A percentile compares a stretch with the other conserved stretches of the same genome.
Conservation (phyloP, 192 early-diverging fungal genomes). For the Entomortierella chlamydospora region DNA sequence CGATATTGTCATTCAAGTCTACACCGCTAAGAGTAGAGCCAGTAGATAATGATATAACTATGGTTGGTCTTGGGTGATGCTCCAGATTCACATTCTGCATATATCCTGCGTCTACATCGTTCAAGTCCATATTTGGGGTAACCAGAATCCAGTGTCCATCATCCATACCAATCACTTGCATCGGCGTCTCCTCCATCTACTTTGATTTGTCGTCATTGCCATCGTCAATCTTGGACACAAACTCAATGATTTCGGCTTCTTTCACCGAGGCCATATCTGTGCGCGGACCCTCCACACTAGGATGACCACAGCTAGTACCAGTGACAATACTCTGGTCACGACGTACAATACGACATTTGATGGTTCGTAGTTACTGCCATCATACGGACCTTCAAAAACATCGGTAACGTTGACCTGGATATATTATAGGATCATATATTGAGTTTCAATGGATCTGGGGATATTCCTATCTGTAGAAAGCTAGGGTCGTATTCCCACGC, state of each 20-base stretch:
- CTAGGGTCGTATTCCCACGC: background rate
- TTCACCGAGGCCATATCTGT: background rate
- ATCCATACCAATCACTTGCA: background rate
- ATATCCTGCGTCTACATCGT: slow-evolving; percentile 3
- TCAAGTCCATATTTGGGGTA: background rate
- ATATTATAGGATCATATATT: too few relatives aligned
- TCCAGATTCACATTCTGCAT: background rate
- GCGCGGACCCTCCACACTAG: background rate
- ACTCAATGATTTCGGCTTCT: background rate
- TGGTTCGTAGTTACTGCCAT: background rate
- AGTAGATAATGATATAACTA: background rate
- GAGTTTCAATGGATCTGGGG: background rate
- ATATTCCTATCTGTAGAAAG: background rate
- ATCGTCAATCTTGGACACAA: background rate
- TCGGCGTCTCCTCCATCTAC: background rate
- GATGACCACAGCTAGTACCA: background rate
- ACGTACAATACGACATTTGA: background rate
- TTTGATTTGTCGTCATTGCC: background rate
- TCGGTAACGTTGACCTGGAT: background rate
- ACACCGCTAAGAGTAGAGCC: background rate
- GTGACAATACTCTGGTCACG: too few relatives aligned
- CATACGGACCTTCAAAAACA: background rate
- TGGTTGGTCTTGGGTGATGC: background rate
- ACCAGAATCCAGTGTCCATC: background rate
- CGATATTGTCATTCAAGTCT: background rate